These are phyloP conservation scores for Trichomonas gallinae DNA, from an alignment of 208 protist genomes.

Conservation along the genomic window DNA sequence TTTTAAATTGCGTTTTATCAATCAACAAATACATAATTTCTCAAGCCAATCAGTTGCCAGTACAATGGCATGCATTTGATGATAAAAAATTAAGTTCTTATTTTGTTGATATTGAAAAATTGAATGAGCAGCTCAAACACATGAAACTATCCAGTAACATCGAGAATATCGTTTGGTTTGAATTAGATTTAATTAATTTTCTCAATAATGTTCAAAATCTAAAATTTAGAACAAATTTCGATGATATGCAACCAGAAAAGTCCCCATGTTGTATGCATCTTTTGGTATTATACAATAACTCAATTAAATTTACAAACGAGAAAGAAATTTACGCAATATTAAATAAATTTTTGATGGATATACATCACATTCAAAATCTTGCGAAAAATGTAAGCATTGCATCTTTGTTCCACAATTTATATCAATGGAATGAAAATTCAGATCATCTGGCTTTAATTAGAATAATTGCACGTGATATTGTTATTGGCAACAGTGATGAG, in stretches of 20 bases:
- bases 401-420: neutral
- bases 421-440: neutral
- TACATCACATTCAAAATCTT: neutral
- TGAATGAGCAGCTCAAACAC: neutral
- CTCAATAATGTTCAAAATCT: neutral
- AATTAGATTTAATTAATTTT: neutral
- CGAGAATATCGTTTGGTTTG: neutral
- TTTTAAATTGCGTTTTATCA: too few relatives aligned
- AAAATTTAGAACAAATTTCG: neutral
- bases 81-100: too few relatives aligned
- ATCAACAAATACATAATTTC: too few relatives aligned
- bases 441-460: neutral
- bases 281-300: neutral
- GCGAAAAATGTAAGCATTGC: neutral
- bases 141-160: neutral
- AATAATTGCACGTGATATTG: neutral
- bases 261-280: neutral
- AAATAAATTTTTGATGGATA: neutral
- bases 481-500: neutral
- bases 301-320: neutral
- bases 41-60: too few relatives aligned
- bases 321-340: neutral
- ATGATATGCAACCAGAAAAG: neutral
- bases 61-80: too few relatives aligned
- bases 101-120: neutral